Evolutionary conservation across 805 yeast species (phyloP), one percentile per base, ranked within the genome.

Genomic region (Saccharomycopsis lassenensis): DNA sequence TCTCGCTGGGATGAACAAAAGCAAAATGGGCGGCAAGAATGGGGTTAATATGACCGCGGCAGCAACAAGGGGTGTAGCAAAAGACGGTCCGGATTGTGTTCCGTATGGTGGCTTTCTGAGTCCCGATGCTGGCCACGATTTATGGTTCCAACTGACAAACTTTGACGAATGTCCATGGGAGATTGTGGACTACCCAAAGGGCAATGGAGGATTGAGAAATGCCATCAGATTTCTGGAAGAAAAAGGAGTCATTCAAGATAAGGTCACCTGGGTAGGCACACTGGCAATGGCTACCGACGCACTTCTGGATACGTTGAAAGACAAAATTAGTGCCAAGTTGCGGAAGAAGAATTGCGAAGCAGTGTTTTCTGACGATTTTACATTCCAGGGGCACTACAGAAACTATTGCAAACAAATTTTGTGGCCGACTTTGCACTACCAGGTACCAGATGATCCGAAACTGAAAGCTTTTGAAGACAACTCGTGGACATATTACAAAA

Each of bases 391-490:
- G 15, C 95, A 87, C 52, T 91, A 91, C 56, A 75, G 74, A 40
- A 82, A 84, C 35, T 91, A 81, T 55, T 89, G 96, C 56, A 91
- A 91, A 57, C 93, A 87, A 51, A 83, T 91, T 26, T 62, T 91
- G 43, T 91, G 97, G 97, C 98, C 98, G 22, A 84, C 95, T 2
- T 67, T 91, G 45, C 83, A 75, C 37, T 91, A 91, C 54, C 95
- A 89, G 56, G 83, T 89, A 25, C 97, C 97, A 0, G 97, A 91
- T 56, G 78, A 87, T 52, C 93, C 95, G 35, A 83, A 81, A 48
- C 77, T 94, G 1, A 86, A 86, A 55, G 94, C 94, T 0, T 91
- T 89, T 57, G 95, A 89, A 56, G 95, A 84, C 46, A 93, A 86
- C 53, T 84, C 95, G 1, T 89, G 96, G 95, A 74, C 74, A 18